Conservation (phyloP, 1,139 yeast species). For the Debaryomyces udenii region DNA sequence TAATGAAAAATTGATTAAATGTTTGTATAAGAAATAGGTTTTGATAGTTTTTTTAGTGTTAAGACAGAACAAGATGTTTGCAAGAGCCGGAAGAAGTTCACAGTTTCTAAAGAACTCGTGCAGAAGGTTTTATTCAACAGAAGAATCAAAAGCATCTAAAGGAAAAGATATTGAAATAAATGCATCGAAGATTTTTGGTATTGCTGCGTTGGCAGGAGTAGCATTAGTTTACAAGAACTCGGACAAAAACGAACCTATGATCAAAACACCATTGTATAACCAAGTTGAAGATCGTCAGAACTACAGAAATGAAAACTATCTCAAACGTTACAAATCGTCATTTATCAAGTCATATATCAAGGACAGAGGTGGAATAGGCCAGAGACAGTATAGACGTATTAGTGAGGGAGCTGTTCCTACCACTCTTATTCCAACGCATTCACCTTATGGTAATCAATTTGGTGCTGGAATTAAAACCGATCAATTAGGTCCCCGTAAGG, state of each 20-base stretch:
- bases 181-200: slow-evolving; percentile 44
- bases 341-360: slow-evolving; percentile 46
- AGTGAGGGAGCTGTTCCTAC: slow-evolving; percentile 33
- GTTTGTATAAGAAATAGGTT: neutral
- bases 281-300: slow-evolving; percentile 40
- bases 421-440: slow-evolving; percentile 46
- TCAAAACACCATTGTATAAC: slow-evolving; percentile 43
- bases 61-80: slow-evolving; percentile 23
- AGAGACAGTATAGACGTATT: slow-evolving; percentile 42
- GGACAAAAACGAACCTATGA: slow-evolving; percentile 40
- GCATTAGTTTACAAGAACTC: slow-evolving; percentile 43
- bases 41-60: neutral
- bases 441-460: slow-evolving; percentile 44
- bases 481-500: slow-evolving; percentile 51
- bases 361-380: slow-evolving; percentile 54
- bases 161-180: slow-evolving; percentile 42
- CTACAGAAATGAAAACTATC: slow-evolving; percentile 42
- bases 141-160: slow-evolving; percentile 31
- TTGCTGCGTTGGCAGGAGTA: slow-evolving; percentile 45
- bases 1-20: slow-evolving; percentile 7
- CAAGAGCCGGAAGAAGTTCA: slow-evolving; percentile 21
- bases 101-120: slow-evolving; percentile 19
- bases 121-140: slow-evolving; percentile 36
- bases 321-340: slow-evolving; percentile 44
- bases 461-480: slow-evolving; percentile 52